These are phyloP conservation scores for Pseudonitzschia multistriata DNA, from an alignment of 108 stramenopile species.

Conservation along the genomic window DNA sequence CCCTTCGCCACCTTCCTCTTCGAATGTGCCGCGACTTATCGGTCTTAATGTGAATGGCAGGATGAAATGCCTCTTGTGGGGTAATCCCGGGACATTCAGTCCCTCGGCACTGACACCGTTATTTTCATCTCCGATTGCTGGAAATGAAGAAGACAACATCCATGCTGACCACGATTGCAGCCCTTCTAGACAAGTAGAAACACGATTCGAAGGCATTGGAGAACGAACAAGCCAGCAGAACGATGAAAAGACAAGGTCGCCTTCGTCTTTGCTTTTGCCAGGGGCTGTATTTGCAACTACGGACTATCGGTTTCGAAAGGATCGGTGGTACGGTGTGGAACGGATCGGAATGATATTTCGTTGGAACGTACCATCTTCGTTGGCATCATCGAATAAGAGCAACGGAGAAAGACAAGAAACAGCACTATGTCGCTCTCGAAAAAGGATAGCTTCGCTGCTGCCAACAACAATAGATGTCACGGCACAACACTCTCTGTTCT, in stretches of 20 bases:
- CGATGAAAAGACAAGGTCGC: neutral
- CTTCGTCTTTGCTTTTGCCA: neutral
- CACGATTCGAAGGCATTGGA: neutral
- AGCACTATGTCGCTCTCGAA: neutral
- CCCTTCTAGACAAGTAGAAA: neutral
- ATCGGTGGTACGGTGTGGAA: constrained; percentile 7
- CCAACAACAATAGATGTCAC: constrained; percentile 8
- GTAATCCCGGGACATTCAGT: neutral
- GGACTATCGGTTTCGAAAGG: constrained; percentile 13
- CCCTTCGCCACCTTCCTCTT: neutral
- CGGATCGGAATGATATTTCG: constrained; percentile 3
- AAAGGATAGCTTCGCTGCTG: neutral
- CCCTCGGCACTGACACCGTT: neutral
- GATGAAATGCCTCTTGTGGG: constrained; percentile 7
- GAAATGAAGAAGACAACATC: neutral
- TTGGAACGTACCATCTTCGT: neutral
- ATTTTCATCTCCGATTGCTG: neutral
- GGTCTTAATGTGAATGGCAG: constrained; percentile 6
- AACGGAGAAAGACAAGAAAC: neutral
- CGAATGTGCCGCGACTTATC: neutral
- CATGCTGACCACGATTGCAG: neutral
- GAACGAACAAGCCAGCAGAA: neutral
- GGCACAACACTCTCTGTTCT: neutral
- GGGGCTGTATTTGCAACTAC: neutral
- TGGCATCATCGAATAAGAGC: neutral